Evolutionary conservation across 2,329 filamentous ascomycete genomes (phyloP).

Genomic region (Corinectria fuckeliana): DNA sequence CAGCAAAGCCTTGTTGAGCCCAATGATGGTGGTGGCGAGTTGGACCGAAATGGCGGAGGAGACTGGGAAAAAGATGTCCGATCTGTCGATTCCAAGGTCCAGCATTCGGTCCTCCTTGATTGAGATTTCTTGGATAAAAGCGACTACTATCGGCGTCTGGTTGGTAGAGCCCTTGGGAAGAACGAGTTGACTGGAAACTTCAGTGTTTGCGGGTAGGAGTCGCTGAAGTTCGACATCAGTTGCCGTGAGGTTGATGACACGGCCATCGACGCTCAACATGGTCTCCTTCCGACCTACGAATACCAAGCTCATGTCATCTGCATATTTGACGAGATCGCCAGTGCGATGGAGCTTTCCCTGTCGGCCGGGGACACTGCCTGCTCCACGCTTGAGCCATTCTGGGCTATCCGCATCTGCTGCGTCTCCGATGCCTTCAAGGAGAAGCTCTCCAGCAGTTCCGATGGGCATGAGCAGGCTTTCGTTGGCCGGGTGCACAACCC

Average conservation of each 20-base stretch:
- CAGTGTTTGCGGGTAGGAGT: conserved; percentile 23
- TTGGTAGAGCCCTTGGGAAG: conserved; percentile 25
- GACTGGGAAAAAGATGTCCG: conserved; percentile 16
- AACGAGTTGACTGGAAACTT: conserved; percentile 27
- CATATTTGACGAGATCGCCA: conserved; percentile 36
- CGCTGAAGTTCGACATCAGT: conserved; percentile 33
- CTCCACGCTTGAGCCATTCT: conserved; percentile 32
- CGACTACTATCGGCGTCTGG: conserved; percentile 32
- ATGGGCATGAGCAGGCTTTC: conserved; percentile 38
- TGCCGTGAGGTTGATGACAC: conserved; percentile 32
- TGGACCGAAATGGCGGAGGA: conserved; percentile 21
- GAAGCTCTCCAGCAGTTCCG: conserved; percentile 44
- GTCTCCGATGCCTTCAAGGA: conserved; percentile 42
- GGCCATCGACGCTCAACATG: conserved; percentile 32
- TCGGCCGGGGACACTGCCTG: conserved; percentile 23
- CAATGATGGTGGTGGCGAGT: conserved; percentile 29
- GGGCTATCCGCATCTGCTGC: conserved; percentile 23
- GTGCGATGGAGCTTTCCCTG: conserved; percentile 34
- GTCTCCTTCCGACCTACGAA: conserved; percentile 33
- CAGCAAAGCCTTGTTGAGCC: conserved; percentile 35
- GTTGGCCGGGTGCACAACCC: conserved; percentile 39
- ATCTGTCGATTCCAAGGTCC: conserved; percentile 14
- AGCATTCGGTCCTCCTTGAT: conserved; percentile 1
- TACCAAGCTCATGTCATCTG: conserved; percentile 31
- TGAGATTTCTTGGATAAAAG: conserved; percentile 21